These are phyloP conservation scores for Dacryopinax primogenitus DNA, from an alignment of 768 basidiomycete species.

Conservation along the genomic window DNA sequence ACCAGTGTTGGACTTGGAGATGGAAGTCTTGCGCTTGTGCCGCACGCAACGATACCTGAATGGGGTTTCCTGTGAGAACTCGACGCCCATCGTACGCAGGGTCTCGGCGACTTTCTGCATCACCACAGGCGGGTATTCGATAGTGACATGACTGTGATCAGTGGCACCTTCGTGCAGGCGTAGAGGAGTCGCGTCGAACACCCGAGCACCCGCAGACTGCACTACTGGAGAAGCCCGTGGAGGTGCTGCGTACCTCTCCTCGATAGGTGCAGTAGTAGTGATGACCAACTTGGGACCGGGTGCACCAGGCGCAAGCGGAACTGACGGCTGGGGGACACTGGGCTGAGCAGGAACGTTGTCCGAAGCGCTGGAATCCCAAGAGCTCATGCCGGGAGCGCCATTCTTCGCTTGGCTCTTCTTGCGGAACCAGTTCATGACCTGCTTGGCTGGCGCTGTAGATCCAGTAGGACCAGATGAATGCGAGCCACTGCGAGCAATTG, in stretches of 20 bases:
- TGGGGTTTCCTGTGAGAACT: constrained; percentile 75
- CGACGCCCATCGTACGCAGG: constrained; percentile 79
- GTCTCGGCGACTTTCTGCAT: constrained; percentile 73
- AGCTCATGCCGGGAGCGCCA: not conserved
- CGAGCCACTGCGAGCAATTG: not conserved
- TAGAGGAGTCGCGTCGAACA: constrained; percentile 24
- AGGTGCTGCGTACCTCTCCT: constrained; percentile 19
- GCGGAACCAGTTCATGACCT: constrained; percentile 97
- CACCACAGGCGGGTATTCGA: constrained; percentile 68
- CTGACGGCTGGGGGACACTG: constrained; percentile 6
- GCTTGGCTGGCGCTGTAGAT: constrained; percentile 77
- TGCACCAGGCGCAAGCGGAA: not conserved
- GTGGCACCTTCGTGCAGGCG: constrained; percentile 86
- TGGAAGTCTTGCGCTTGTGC: constrained; percentile 46
- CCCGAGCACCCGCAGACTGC: constrained; percentile 13
- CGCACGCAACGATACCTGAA: constrained; percentile 82
- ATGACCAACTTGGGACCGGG: constrained; percentile 8
- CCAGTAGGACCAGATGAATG: constrained; percentile 38
- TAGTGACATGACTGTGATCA: constrained; percentile 80
- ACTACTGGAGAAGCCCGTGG: constrained; percentile 34
- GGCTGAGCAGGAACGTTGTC: not conserved
- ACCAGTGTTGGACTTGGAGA: not conserved
- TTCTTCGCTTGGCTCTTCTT: constrained; percentile 27
- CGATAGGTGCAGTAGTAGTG: constrained; percentile 5
- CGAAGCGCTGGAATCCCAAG: constrained; percentile 9